Evolutionary conservation across 2,329 filamentous ascomycete genomes (phyloP).

Genomic region (Trichoderma koningiopsis): DNA sequence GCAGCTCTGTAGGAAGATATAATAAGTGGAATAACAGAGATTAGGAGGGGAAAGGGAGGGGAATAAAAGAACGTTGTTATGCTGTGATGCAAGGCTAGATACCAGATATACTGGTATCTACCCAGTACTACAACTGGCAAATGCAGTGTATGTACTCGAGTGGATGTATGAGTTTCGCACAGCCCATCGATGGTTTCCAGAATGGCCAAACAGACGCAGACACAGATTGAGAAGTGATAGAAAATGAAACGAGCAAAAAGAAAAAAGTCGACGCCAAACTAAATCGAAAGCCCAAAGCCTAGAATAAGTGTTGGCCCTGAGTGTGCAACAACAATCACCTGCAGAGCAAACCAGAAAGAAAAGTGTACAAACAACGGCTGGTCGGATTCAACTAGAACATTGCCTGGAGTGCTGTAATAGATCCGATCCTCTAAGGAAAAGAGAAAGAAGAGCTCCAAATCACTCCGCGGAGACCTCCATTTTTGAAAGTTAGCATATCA

Average conservation of each 20-base stretch:
- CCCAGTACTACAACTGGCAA: not conserved
- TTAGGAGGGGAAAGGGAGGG: not conserved
- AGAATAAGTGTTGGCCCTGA: not conserved
- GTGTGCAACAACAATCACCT: conserved; percentile 12
- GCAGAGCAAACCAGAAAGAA: conserved; percentile 9
- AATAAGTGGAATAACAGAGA: not conserved
- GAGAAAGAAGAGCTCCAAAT: not conserved
- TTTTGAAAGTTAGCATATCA: no score
- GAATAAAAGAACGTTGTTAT: not conserved
- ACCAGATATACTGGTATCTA: no score
- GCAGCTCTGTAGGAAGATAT: not conserved
- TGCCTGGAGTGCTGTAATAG: not conserved
- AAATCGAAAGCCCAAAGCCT: not conserved
- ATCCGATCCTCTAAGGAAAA: not conserved
- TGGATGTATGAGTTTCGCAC: not conserved
- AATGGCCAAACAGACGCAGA: not conserved
- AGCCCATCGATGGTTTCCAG: not conserved
- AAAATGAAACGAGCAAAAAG: not conserved
- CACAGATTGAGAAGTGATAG: not conserved
- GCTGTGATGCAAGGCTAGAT: not conserved
- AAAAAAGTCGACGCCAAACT: not conserved
- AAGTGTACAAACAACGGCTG: not conserved
- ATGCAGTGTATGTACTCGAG: not conserved
- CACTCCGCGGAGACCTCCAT: not conserved
- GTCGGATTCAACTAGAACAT: no score